A percentile compares a stretch with the other conserved stretches of the same genome.
Evolutionary conservation across 768 basidiomycete genomes (phyloP).

Genomic region (Roridomyces roridus): DNA sequence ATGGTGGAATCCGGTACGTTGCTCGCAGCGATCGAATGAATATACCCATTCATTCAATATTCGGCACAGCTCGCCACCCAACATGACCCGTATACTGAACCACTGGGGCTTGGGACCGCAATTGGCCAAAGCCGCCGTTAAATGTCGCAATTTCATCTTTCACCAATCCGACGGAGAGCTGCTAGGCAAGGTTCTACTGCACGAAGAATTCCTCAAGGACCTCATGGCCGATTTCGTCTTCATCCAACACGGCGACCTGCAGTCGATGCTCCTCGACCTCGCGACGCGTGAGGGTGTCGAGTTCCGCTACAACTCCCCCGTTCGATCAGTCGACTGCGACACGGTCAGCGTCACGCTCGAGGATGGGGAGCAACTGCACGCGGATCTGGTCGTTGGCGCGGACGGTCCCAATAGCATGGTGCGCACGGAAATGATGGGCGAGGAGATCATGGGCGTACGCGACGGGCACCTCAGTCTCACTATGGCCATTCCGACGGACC

Average conservation of each 20-base stretch:
- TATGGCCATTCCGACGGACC: slow-evolving; percentile 37
- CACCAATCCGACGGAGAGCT: slow-evolving; percentile 23
- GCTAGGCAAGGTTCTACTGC: slow-evolving; percentile 53
- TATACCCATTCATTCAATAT: not conserved
- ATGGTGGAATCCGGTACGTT: slow-evolving; percentile 47
- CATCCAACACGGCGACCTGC: slow-evolving; percentile 59
- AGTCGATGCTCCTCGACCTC: slow-evolving; percentile 51
- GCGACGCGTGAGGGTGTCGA: slow-evolving; percentile 54
- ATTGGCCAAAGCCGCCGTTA: slow-evolving; percentile 43
- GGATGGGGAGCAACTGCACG: slow-evolving; percentile 47
- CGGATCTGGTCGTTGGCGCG: slow-evolving; percentile 65
- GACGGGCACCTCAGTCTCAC: slow-evolving; percentile 37
- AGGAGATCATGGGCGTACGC: slow-evolving; percentile 27
- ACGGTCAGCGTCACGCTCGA: slow-evolving; percentile 44
- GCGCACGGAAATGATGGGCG: slow-evolving; percentile 39
- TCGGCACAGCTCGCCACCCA: slow-evolving; percentile 53
- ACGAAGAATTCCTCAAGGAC: slow-evolving; percentile 51
- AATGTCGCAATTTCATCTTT: slow-evolving; percentile 39
- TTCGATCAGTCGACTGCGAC: slow-evolving; percentile 36
- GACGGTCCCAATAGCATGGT: slow-evolving; percentile 57
- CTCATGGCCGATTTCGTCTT: slow-evolving; percentile 40
- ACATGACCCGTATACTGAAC: slow-evolving; percentile 60
- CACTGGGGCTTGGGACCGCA: slow-evolving; percentile 60
- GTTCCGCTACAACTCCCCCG: slow-evolving; percentile 47
- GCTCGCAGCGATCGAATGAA: not conserved